Base-by-base conservation (phyloP, 805 yeast species). In the Candida ponderosae region DNA sequence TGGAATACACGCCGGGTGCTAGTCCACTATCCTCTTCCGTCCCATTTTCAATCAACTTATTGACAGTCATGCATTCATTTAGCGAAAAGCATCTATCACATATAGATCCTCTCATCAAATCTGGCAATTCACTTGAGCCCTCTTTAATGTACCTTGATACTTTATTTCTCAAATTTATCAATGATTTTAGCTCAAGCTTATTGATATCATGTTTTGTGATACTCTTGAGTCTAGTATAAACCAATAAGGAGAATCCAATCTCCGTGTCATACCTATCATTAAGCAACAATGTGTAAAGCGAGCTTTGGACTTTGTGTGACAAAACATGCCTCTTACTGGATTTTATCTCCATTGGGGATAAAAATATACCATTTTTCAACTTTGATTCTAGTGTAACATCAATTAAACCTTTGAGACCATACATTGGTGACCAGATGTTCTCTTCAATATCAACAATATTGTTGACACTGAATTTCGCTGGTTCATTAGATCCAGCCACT, bases 281-380 rank as follows among this genome's bases (percentile, higher is more conserved):
- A 48, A 87, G 70, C 39, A 93, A 60, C 14, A 90, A 59, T 0
- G 95, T 78, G 53, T 93, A 93, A 6, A 93, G 62, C 0, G 89
- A 70, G 0, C 93, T 81, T 56, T 93, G 98, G 0, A 95, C 95
- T 35, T 82, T 77, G 56, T 93, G 96, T 4, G 80, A 59, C 5
- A 81, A 56, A 29, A 76, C 66, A 33, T 74, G 76, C 24, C 68
- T 59, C 36, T 65, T 66, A 0, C 97, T 96, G 0, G 97, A 87
- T 54, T 93, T 93, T 40, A 93, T 76, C 54, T 93, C 99, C 62
- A 93, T 65, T 0, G 97, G 97, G 1, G 78, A 70, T 11, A 87
- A 68, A 38, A 53, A 68, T 26, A 65, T 72, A n/a, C 72, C 72
- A 5, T 65, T 65, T 32, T 62, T 62, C 8, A 70, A 53, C 19